Evolutionary conservation across 352 stramenopile genomes (phyloP).

Genomic region (Phytophthora ramorum): DNA sequence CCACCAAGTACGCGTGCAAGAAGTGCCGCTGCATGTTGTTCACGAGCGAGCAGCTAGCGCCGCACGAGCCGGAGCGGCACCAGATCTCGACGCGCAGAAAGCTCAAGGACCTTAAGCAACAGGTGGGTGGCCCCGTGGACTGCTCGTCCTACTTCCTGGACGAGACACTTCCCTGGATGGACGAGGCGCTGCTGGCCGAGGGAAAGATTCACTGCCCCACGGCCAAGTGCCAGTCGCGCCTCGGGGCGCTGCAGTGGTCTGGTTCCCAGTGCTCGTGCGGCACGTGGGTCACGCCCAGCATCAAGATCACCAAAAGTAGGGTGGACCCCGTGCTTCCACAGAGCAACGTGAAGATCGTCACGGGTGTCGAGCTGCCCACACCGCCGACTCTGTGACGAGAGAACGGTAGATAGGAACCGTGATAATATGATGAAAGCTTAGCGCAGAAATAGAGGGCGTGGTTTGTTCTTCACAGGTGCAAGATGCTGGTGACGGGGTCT

Average conservation of each 20-base stretch:
- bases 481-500: too few species aligned
- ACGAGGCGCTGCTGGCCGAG: constrained; percentile 61
- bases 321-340: constrained; percentile 54
- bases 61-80: constrained; percentile 69
- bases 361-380: constrained; percentile 31
- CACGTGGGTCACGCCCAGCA: constrained; percentile 85
- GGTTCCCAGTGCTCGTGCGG: constrained; percentile 85
- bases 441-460: not conserved
- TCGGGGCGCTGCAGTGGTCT: constrained; percentile 80
- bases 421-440: not conserved
- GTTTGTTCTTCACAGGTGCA: too few species aligned
- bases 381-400: not conserved
- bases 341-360: constrained; percentile 42
- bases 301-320: constrained; percentile 85
- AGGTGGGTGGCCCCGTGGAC: constrained; percentile 37
- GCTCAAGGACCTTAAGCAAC: constrained; percentile 76
- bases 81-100: constrained; percentile 71
- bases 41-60: constrained; percentile 59
- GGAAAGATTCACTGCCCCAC: constrained; percentile 80
- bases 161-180: constrained; percentile 79
- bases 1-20: constrained; percentile 67
- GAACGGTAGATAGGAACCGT: not conserved
- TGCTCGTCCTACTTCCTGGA: constrained; percentile 81
- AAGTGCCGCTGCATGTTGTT: constrained; percentile 77
- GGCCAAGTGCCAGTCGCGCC: constrained; percentile 69